Percentiles rank a stretch among this genome's conserved stretches.
Conservation (phyloP, 192 early-diverging fungal genomes). For the Coemansia sp. region DNA sequence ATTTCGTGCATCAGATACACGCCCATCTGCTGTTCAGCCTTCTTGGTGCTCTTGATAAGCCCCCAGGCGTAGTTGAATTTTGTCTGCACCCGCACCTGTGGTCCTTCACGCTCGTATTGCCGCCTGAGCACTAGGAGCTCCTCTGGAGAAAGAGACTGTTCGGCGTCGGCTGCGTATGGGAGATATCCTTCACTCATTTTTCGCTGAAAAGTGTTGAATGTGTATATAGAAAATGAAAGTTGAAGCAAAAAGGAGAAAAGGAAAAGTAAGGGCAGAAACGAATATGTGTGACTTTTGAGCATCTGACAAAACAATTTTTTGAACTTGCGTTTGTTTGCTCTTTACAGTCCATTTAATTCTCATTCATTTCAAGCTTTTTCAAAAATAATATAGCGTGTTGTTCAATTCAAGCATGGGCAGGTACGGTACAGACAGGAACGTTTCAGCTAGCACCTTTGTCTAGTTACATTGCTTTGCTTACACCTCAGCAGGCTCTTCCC, state of each 20-base stretch:
- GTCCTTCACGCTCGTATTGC: constrained; percentile 68
- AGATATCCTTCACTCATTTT: constrained; percentile 26
- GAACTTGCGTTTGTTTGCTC: neutral
- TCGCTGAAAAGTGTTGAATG: neutral
- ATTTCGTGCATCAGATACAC: constrained; percentile 82
- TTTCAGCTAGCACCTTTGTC: neutral
- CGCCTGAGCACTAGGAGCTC: constrained; percentile 60
- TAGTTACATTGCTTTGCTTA: neutral
- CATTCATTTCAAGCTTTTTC: neutral
- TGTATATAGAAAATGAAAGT: neutral
- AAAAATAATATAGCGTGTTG: too few relatives aligned
- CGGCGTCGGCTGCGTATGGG: constrained; percentile 48
- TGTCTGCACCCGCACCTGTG: constrained; percentile 74
- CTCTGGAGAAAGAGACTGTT: constrained; percentile 28
- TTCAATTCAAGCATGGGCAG: neutral
- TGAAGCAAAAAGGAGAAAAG: constrained; percentile 1
- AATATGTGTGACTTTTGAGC: too few relatives aligned
- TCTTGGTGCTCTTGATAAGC: constrained; percentile 67
- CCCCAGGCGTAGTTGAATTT: constrained; percentile 99
- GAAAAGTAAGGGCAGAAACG: neutral
- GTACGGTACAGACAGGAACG: neutral
- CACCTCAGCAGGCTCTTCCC: neutral
- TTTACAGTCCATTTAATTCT: constrained; percentile 2
- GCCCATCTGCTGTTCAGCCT: constrained; percentile 70
- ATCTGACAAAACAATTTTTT: too few relatives aligned